Conservation (phyloP, 176 grass and related monocot species). For the Rhynchospora breviuscula region DNA sequence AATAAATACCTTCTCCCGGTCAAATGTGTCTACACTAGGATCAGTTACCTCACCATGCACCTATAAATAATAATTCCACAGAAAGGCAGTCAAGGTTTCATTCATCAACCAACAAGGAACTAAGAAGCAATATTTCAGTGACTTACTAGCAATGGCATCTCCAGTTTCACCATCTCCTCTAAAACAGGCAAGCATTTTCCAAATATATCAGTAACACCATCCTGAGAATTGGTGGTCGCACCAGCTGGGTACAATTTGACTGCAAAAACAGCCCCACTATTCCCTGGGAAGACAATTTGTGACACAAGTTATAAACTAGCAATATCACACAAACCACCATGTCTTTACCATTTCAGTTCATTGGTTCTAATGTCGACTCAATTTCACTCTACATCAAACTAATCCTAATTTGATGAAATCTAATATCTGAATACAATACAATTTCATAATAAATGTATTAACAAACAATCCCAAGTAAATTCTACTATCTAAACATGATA, state of each 20-base stretch:
- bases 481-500: background rate
- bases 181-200: conserved; percentile 80
- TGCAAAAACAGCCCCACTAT: conserved; percentile 64
- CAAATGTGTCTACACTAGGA: conserved; percentile 86
- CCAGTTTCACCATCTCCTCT: conserved; percentile 77
- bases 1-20: conserved; percentile 82
- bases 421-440: no score
- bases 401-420: no score
- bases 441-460: no score
- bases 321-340: no score
- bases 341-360: no score
- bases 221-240: conserved; percentile 95
- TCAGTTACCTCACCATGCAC: conserved; percentile 97
- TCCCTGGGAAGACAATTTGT: conserved; percentile 33
- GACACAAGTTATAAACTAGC: background rate
- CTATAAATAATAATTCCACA: conserved; percentile 22
- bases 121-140: background rate
- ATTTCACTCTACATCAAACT: background rate
- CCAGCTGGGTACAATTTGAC: conserved; percentile 92
- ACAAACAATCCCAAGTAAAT: no score
- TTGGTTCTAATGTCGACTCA: background rate
- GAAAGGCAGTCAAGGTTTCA: background rate
- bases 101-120: background rate
- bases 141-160: conserved; percentile 90
- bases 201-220: conserved; percentile 77